phyloP scores from a whole-genome alignment of 164 flowering plant species.

The Saururus chinensis region DNA sequence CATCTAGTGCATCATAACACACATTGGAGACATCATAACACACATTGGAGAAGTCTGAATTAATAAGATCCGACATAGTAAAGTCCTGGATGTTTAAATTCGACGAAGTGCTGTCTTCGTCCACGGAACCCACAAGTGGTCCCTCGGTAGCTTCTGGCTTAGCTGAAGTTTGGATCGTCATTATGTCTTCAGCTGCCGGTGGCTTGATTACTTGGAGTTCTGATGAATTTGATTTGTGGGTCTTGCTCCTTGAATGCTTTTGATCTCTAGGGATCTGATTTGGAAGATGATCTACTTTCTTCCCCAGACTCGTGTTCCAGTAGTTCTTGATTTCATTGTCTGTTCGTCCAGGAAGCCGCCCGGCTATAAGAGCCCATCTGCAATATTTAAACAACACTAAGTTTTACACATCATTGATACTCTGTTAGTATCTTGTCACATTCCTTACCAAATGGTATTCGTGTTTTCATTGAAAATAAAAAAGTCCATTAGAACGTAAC shows the following conservation, averaged over 20 bases:
- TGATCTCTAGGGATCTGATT: not conserved
- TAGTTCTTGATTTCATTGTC: conserved; percentile 29
- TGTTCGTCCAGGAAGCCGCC: conserved; percentile 23
- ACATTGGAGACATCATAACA: not conserved
- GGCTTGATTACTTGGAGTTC: not conserved
- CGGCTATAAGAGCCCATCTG: conserved; percentile 23
- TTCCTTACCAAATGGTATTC: too few species aligned
- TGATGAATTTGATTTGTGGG: not conserved
- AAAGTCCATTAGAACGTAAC: too few species aligned
- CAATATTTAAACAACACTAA: not conserved
- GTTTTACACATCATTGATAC: too few species aligned
- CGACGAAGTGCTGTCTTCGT: not conserved
- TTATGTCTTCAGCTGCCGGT: not conserved
- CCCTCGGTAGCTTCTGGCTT: not conserved
- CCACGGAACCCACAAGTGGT: not conserved
- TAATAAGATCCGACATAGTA: not conserved
- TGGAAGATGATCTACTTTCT: conserved; percentile 5
- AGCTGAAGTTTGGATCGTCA: not conserved
- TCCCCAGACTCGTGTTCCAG: conserved; percentile 19
- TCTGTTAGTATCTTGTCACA: too few species aligned
- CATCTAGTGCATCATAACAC: not conserved
- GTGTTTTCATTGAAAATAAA: too few species aligned
- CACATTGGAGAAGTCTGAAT: not conserved
- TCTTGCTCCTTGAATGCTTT: conserved; percentile 1
- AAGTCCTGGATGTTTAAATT: not conserved